These are phyloP conservation scores for Ophiostoma perfectum DNA, from an alignment of 2,329 filamentous ascomycete species.

Conservation along the genomic window DNA sequence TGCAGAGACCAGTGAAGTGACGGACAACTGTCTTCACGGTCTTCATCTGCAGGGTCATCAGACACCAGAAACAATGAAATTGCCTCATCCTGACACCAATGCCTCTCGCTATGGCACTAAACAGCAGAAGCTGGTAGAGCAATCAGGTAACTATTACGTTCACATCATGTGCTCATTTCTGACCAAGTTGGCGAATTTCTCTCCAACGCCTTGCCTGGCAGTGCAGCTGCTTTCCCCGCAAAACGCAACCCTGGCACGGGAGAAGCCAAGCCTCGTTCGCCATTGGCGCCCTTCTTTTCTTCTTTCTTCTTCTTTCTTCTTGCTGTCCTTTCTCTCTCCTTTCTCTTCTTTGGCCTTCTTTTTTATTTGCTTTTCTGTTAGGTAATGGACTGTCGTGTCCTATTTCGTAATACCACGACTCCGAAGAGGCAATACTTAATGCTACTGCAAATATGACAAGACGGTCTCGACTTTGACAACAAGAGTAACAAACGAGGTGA, in stretches of 20 bases:
- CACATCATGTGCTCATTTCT: neutral
- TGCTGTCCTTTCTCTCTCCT: neutral
- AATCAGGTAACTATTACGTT: neutral
- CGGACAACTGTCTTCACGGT: too few species aligned
- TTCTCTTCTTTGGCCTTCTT: neutral
- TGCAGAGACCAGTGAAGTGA: too few species aligned
- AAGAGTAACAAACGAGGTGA: neutral
- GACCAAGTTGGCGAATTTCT: neutral
- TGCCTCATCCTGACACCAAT: neutral
- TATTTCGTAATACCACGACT: neutral
- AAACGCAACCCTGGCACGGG: conserved; percentile 11
- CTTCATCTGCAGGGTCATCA: too few species aligned
- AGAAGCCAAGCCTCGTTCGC: neutral
- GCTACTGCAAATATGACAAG: too few species aligned
- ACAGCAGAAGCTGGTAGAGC: neutral
- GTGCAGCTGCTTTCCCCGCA: conserved; percentile 4
- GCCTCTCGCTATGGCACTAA: too few species aligned
- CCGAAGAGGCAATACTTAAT: neutral
- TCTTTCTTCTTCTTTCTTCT: neutral
- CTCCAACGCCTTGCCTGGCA: neutral
- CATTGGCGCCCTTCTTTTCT: neutral
- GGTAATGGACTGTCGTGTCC: neutral
- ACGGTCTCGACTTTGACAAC: too few species aligned
- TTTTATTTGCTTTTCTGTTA: neutral
- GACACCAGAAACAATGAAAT: neutral